Conservation (phyloP, 192 early-diverging fungal genomes). For the Coemansia sp. region DNA sequence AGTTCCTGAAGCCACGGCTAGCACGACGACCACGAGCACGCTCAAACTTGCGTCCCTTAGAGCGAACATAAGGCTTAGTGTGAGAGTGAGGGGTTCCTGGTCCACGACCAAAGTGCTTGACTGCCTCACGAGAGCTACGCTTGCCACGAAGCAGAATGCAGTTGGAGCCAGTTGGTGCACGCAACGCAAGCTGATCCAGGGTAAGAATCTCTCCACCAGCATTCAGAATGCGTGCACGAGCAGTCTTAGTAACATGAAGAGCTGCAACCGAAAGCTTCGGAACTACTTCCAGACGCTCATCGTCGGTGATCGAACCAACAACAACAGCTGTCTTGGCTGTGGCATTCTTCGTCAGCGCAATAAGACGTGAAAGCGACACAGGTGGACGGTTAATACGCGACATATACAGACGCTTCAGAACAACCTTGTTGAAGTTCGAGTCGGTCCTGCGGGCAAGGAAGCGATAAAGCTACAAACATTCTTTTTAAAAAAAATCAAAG, state of each 20-base stretch:
- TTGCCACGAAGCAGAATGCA: conserved; percentile 94
- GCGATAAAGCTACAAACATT: conserved; percentile 79
- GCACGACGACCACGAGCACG: conserved; percentile 98
- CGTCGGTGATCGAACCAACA: conserved; percentile 97
- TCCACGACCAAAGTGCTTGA: conserved; percentile 95
- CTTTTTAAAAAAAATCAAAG: not conserved
- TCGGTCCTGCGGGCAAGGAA: conserved; percentile 99
- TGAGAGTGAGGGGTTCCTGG: conserved; percentile 68
- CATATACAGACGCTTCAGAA: conserved; percentile 98
- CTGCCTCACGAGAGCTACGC: conserved; percentile 92
- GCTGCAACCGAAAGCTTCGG: conserved; percentile 97
- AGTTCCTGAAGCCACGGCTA: conserved; percentile 96
- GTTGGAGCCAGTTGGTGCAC: conserved; percentile 95
- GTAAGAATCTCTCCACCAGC: conserved; percentile 99
- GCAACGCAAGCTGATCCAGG: conserved; percentile 98
- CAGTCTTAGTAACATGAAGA: conserved; percentile 92
- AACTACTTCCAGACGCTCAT: conserved; percentile 84
- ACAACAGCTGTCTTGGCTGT: conserved; percentile 91
- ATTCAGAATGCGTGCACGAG: conserved; percentile 95
- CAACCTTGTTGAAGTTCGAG: conserved; percentile 98
- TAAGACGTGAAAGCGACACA: conserved; percentile 87
- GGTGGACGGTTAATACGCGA: conserved; percentile 97
- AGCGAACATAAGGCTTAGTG: conserved; percentile 91
- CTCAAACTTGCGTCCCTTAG: conserved; percentile 99
- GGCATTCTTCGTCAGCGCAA: conserved; percentile 69